phyloP scores from a whole-genome alignment of 192 early-diverging fungal genomes.

The Diversispora eburnea region DNA sequence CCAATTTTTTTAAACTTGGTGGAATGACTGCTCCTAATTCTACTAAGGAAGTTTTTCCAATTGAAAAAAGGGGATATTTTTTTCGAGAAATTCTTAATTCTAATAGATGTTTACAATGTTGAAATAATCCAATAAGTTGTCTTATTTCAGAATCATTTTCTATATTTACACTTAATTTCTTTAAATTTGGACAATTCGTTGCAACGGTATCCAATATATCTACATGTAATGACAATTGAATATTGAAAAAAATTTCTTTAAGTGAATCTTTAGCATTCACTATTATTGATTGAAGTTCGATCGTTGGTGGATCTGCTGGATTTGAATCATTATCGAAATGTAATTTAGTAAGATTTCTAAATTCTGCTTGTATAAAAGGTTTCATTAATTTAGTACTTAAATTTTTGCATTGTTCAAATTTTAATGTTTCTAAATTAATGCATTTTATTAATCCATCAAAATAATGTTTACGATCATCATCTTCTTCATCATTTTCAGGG shows the following conservation, averaged over 20 bases:
- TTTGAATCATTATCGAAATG: not conserved
- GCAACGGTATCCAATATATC: constrained; percentile 11
- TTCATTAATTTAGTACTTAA: constrained; percentile 10
- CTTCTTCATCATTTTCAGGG: not conserved
- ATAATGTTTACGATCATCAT: not conserved
- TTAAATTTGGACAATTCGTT: constrained; percentile 4
- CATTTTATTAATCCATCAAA: constrained; percentile 6
- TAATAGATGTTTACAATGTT: not conserved
- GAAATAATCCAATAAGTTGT: constrained; percentile 7
- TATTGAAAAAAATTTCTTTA: not conserved
- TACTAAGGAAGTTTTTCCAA: not conserved
- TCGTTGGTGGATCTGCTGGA: not conserved
- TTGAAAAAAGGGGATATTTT: not conserved
- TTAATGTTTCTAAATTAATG: constrained; percentile 9
- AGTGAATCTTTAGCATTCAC: not conserved
- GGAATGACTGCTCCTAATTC: constrained; percentile 4
- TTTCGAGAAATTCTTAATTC: constrained; percentile 11
- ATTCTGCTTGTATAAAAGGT: not conserved
- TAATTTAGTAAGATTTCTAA: not conserved
- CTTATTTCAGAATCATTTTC: not conserved
- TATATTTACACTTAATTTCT: constrained; percentile 1
- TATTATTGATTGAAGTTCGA: constrained; percentile 5
- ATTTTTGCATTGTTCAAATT: constrained; percentile 7
- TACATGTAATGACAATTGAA: not conserved
- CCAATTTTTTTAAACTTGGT: not conserved